These are phyloP conservation scores for Logfia minima DNA, from an alignment of 129 eudicot genomes.

Conservation along the genomic window DNA sequence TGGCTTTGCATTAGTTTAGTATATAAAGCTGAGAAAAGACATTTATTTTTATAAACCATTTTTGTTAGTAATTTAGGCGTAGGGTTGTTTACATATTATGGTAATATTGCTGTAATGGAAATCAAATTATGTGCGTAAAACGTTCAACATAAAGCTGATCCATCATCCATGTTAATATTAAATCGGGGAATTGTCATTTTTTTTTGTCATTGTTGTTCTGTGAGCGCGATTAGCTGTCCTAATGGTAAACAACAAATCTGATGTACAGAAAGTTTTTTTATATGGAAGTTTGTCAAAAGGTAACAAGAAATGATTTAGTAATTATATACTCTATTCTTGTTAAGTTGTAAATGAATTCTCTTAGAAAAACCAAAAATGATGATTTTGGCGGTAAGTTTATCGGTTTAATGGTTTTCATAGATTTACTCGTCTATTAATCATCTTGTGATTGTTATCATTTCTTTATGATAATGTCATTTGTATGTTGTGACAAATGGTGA, in stretches of 20 bases:
- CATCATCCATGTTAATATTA: neutral
- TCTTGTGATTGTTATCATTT: neutral
- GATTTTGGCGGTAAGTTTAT: neutral
- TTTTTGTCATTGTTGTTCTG: neutral
- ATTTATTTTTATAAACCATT: conserved; percentile 2
- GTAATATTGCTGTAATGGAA: neutral
- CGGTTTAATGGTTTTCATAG: neutral
- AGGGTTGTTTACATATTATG: neutral
- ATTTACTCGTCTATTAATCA: neutral
- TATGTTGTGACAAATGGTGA: conserved; percentile 16
- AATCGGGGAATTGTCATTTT: neutral
- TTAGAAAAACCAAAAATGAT: neutral
- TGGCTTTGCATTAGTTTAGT: neutral
- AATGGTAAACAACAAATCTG: neutral
- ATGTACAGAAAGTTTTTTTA: neutral
- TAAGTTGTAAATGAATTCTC: neutral
- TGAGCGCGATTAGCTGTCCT: neutral
- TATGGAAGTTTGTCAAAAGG: neutral
- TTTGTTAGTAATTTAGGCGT: conserved; percentile 12
- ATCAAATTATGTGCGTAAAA: neutral
- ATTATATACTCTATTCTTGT: no score
- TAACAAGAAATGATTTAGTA: neutral
- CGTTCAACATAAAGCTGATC: neutral
- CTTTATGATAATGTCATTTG: neutral
- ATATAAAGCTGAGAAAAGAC: neutral